These are phyloP conservation scores for Aspergillus olivimuriae DNA, from an alignment of 495 filamentous ascomycete genomes.

Conservation along the genomic window DNA sequence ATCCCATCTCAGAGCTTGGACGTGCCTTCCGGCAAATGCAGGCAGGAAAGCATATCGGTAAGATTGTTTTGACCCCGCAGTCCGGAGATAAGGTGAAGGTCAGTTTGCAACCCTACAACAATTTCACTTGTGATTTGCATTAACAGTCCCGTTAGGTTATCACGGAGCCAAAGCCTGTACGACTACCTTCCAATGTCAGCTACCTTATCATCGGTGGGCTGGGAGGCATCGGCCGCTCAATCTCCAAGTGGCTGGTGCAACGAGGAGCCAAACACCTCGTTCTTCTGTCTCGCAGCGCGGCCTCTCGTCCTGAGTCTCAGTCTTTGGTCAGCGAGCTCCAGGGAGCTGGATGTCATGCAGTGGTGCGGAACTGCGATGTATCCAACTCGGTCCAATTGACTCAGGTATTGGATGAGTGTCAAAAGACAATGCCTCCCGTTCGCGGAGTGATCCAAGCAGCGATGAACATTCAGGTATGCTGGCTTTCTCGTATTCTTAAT, in stretches of 20 bases:
- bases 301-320: neutral
- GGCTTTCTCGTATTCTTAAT: neutral
- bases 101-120: neutral
- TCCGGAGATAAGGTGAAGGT: conserved; percentile 9
- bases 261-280: conserved; percentile 51
- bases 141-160: neutral
- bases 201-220: conserved; percentile 42
- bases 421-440: conserved; percentile 20
- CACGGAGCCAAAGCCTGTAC: conserved; percentile 4
- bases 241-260: conserved; percentile 51
- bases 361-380: conserved; percentile 27
- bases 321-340: neutral
- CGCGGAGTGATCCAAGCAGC: conserved; percentile 33
- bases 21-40: conserved; percentile 53
- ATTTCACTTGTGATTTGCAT: neutral
- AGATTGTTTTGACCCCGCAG: conserved; percentile 45
- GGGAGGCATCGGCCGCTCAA: conserved; percentile 36
- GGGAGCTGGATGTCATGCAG: neutral
- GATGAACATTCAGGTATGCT: conserved; percentile 14
- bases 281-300: conserved; percentile 31
- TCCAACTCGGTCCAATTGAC: neutral
- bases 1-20: conserved; percentile 34
- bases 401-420: neutral
- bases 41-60: conserved; percentile 48
- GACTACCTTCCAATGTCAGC: conserved; percentile 16